Evolutionary conservation across 305 asterid genomes (phyloP).

Genomic region (Plantago lanceolata): DNA sequence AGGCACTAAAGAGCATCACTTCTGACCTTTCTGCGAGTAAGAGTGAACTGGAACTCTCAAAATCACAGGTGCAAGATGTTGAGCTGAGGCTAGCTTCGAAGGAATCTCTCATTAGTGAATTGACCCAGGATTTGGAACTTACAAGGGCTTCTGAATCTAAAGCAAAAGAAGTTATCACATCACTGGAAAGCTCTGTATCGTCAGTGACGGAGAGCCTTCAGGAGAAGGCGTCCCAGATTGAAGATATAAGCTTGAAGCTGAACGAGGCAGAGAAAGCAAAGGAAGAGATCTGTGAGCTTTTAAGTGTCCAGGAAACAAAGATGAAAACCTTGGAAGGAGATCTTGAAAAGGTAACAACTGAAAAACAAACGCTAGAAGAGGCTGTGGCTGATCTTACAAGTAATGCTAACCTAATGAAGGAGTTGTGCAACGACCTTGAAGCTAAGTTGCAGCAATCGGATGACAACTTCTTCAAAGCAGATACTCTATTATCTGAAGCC

Average conservation of each 20-base stretch:
- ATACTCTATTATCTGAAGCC: slow-evolving; percentile 71
- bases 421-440: slow-evolving; percentile 64
- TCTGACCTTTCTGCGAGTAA: slow-evolving; percentile 54
- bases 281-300: slow-evolving; percentile 37
- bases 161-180: slow-evolving; percentile 44
- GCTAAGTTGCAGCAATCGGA: slow-evolving; percentile 66
- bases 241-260: slow-evolving; percentile 48
- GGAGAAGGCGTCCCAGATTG: slow-evolving; percentile 50
- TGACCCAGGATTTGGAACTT: slow-evolving; percentile 47
- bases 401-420: slow-evolving; percentile 55
- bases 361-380: slow-evolving; percentile 57
- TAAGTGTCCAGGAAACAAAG: slow-evolving; percentile 48
- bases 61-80: slow-evolving; percentile 51
- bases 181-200: slow-evolving; percentile 45
- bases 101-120: slow-evolving; percentile 45
- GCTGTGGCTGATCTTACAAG: slow-evolving; percentile 52
- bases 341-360: slow-evolving; percentile 38
- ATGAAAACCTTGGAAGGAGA: slow-evolving; percentile 43
- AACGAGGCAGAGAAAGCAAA: slow-evolving; percentile 44
- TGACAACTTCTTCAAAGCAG: slow-evolving; percentile 59
- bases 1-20: slow-evolving; percentile 39
- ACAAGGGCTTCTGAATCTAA: slow-evolving; percentile 50
- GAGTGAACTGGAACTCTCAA: slow-evolving; percentile 57
- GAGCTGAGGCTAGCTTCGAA: slow-evolving; percentile 58
- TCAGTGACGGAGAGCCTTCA: slow-evolving; percentile 42